Base-by-base conservation (phyloP, 2,329 filamentous ascomycete species). In the Pseudogymnoascus pannorum region DNA sequence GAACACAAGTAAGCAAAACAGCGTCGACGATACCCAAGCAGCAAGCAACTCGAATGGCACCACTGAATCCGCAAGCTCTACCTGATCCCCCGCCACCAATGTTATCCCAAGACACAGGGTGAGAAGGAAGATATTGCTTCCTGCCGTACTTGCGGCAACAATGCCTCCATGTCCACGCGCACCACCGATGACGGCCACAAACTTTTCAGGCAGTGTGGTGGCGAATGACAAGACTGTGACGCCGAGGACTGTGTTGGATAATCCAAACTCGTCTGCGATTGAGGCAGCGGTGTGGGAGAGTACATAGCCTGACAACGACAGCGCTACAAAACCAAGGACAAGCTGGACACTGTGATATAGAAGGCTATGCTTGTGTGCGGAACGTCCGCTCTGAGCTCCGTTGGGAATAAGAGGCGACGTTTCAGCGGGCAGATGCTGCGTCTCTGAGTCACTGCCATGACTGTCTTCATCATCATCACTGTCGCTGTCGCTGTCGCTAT, bases 41-140 rank as follows among this genome's bases (percentile, higher is more conserved):
- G 62, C 65, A 4, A 63, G 62, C 2, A 72, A 59, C 44, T 75
- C 73, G 44, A 72, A 70, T 3, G 65, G n/a, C 0, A 64, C 70
- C 22, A 73, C 65, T 14, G 64, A 68, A 14, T 64, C 65, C 44
- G 64, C 64, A 9, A 73, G 60, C 51, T 63, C 61, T 6, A 67
- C 64, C 2, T 68, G 54, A 64, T 72, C 68, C 8, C 68, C 71
- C 40, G 65, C 65, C 16, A 72, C 54, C 60, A 74, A 72, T 24
- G 75, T 62, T 12, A 78, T 70, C 0, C 78, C 80, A 14, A 76
- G 69, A 65, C 80, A 83, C 3, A 83, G 70, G 1, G 78, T 77
- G 14, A 82, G 70, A 31, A 83, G 70, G 66, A 83, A 84, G 33
- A 83, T 79, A 62, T 83, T 83, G 64, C 79, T 81, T 4, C 79